Conservation (phyloP, 1,139 yeast genomes). For the Debaryomycetaceae sp. region DNA sequence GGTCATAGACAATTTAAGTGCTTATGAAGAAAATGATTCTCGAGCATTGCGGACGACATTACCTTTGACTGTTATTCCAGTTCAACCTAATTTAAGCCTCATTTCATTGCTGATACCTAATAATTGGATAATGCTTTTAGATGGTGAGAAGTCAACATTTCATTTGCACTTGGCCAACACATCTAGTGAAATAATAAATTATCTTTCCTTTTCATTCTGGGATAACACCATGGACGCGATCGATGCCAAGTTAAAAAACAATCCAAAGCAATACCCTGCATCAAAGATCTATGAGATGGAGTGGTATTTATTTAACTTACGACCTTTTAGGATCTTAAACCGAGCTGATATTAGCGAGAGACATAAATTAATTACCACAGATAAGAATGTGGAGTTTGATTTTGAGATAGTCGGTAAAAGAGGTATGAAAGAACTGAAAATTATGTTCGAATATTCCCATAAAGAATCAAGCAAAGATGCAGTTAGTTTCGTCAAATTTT, state of each 20-base stretch:
- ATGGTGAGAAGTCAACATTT: conserved; percentile 64
- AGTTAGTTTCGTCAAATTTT: conserved; percentile 47
- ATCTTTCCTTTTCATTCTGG: conserved; percentile 58
- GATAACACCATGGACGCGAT: conserved; percentile 74
- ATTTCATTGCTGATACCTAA: conserved; percentile 54
- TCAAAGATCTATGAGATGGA: conserved; percentile 75
- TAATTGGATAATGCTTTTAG: conserved; percentile 74
- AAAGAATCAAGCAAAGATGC: conserved; percentile 20
- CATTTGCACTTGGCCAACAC: conserved; percentile 54
- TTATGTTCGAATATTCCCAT: conserved; percentile 68
- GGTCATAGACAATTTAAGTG: conserved; percentile 20
- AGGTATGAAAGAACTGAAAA: conserved; percentile 64
- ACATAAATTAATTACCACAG: conserved; percentile 33
- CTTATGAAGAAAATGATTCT: conserved; percentile 11
- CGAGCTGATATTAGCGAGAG: conserved; percentile 32
- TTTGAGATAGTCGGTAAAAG: conserved; percentile 70
- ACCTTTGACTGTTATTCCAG: conserved; percentile 47
- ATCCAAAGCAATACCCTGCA: conserved; percentile 43
- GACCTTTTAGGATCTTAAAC: conserved; percentile 51
- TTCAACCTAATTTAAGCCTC: conserved; percentile 64
- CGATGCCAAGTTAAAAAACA: conserved; percentile 31
- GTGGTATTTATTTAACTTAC: conserved; percentile 56
- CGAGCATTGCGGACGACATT: conserved; percentile 20
- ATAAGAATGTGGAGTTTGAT: conserved; percentile 38
- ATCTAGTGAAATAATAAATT: conserved; percentile 54